phyloP scores from a whole-genome alignment of 257 asterid genomes.

The Fraxinus excelsior region DNA sequence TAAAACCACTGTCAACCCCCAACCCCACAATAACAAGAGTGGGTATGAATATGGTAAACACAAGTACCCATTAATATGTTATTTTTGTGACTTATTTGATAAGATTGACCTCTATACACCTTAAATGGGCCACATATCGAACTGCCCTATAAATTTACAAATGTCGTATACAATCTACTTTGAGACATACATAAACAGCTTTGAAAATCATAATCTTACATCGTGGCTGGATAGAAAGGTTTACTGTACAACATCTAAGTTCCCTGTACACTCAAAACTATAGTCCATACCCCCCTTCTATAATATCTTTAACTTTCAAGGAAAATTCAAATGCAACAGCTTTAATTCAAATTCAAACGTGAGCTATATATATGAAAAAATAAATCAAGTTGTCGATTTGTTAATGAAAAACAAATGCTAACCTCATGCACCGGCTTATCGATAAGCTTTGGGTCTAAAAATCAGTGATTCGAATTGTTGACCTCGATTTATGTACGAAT shows the following conservation, averaged over 20 bases:
- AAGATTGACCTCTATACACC: no score
- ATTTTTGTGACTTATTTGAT: no score
- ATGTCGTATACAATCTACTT: no score
- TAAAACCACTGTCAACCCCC: constrained; percentile 77
- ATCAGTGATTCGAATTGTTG: constrained; percentile 83
- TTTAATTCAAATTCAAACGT: no score
- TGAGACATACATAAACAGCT: neutral
- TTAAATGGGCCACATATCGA: no score
- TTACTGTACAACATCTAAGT: constrained; percentile 79
- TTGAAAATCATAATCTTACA: constrained; percentile 33
- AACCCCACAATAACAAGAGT: constrained; percentile 55
- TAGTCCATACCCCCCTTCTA: constrained; percentile 87
- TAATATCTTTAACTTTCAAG: constrained; percentile 64
- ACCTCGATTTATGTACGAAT: constrained; percentile 29
- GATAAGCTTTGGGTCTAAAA: constrained; percentile 65
- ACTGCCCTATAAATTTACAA: no score
- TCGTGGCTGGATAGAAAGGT: constrained; percentile 88
- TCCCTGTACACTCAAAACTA: constrained; percentile 89
- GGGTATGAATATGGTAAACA: no score
- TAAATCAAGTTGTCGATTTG: no score
- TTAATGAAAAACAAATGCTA: neutral
- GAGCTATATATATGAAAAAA: neutral
- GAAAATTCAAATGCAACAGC: no score
- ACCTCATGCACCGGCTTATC: constrained; percentile 83
- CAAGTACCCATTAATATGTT: neutral